phyloP scores from a whole-genome alignment of 192 early-diverging fungal genomes.

The Jimgerdemannia flammicorona region DNA sequence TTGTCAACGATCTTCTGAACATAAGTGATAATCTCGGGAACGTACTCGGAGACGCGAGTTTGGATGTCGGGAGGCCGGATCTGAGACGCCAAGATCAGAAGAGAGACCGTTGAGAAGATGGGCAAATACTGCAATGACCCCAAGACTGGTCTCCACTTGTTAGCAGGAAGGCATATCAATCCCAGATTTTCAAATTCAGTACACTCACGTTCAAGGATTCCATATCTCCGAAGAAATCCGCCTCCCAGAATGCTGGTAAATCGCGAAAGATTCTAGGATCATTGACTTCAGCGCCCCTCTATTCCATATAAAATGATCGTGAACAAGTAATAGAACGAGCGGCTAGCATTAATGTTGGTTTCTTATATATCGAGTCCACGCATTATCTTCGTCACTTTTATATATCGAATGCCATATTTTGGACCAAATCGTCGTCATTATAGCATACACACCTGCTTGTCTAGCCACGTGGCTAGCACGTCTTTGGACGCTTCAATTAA shows the following conservation, averaged over 20 bases:
- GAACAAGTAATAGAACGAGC: neutral
- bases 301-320: neutral
- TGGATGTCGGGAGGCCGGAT: conserved; percentile 79
- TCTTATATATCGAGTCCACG: neutral
- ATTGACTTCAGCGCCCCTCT: conserved; percentile 64
- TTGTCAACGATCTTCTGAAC: conserved; percentile 92
- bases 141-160: conserved; percentile 4
- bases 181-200: neutral
- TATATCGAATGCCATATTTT: too few relatives aligned
- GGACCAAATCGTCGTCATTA: too few relatives aligned
- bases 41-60: conserved; percentile 95
- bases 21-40: conserved; percentile 90
- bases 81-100: conserved; percentile 16
- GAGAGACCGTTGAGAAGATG: conserved; percentile 1
- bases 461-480: conserved; percentile 45
- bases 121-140: conserved; percentile 1
- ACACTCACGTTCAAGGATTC: conserved; percentile 73
- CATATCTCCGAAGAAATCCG: conserved; percentile 92
- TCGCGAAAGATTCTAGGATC: conserved; percentile 92
- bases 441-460: conserved; percentile 40
- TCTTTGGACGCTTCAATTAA: conserved; percentile 52
- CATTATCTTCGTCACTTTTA: too few relatives aligned
- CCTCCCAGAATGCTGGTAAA: conserved; percentile 90
- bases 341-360: conserved; percentile 1
- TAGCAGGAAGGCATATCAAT: conserved; percentile 8